phyloP scores from a whole-genome alignment of 2,329 filamentous ascomycete genomes.

The Diaporthe velutina region DNA sequence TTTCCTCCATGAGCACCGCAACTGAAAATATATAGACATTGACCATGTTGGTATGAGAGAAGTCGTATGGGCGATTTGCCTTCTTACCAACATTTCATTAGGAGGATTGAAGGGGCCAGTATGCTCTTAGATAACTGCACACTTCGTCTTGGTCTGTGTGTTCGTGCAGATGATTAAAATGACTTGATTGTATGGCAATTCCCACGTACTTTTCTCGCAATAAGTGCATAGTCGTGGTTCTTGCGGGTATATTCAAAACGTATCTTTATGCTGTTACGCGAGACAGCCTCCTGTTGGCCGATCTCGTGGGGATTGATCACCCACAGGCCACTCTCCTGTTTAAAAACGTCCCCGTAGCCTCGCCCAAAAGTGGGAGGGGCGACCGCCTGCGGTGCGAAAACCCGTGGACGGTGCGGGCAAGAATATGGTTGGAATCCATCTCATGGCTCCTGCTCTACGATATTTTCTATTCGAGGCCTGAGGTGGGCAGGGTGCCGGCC shows the following conservation, averaged over 20 bases:
- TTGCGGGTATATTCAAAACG: conserved; percentile 7
- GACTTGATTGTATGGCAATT: not conserved
- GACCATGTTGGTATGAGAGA: not conserved
- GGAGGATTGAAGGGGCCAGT: too few relatives aligned
- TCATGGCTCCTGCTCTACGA: conserved; percentile 56
- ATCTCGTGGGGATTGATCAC: not conserved
- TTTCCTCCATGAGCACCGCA: not conserved
- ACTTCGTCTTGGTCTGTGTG: not conserved
- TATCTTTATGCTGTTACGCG: not conserved
- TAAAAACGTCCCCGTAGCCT: not conserved
- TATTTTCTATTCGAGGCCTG: conserved; percentile 54
- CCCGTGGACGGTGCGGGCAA: not conserved
- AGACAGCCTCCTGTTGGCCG: not conserved
- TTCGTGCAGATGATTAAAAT: not conserved
- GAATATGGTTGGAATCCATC: not conserved
- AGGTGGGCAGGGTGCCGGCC: conserved; percentile 56
- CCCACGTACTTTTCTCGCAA: not conserved
- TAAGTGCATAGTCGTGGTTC: conserved; percentile 1
- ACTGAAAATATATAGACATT: not conserved
- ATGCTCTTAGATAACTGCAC: too few relatives aligned
- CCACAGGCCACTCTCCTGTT: not conserved
- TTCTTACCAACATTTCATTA: not conserved
- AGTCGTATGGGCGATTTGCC: not conserved
- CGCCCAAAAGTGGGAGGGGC: not conserved
- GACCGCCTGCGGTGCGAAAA: conserved; percentile 3